These are phyloP conservation scores for Candida wancherniae DNA, from an alignment of 805 yeast genomes.

Conservation along the genomic window DNA sequence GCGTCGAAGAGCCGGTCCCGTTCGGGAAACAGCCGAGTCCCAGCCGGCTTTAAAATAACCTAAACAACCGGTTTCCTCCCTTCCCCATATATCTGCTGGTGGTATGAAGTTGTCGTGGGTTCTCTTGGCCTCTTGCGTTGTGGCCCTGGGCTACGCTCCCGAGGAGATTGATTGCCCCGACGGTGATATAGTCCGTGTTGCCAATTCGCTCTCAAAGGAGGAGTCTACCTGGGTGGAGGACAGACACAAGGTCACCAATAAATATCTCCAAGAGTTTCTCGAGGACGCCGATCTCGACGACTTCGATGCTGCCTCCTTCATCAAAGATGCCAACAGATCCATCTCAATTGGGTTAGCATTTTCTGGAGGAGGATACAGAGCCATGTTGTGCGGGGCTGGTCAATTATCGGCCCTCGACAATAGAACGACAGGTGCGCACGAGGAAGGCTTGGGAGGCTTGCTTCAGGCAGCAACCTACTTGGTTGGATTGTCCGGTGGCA, in stretches of 20 bases:
- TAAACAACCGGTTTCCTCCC: too few relatives aligned
- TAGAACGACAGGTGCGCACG: conserved; percentile 42
- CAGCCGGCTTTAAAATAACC: too few relatives aligned
- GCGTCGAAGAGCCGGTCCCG: too few relatives aligned
- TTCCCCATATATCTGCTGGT: too few relatives aligned
- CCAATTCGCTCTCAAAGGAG: conserved; percentile 8
- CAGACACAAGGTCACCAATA: conserved; percentile 37
- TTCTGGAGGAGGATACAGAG: conserved; percentile 89
- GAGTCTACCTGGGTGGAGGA: conserved; percentile 15
- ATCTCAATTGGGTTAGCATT: conserved; percentile 54
- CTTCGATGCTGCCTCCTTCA: conserved; percentile 42
- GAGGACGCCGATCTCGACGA: conserved; percentile 42
- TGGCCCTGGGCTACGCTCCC: conserved; percentile 18
- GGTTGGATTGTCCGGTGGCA: conserved; percentile 32
- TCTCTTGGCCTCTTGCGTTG: conserved; percentile 12
- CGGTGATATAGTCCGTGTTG: conserved; percentile 11
- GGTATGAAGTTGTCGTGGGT: conserved; percentile 9
- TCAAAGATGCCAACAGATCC: conserved; percentile 28
- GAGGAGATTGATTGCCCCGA: conserved; percentile 14
- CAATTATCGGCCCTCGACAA: conserved; percentile 74
- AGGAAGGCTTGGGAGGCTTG: conserved; percentile 18
- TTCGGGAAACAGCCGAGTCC: too few relatives aligned
- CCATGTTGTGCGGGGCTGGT: conserved; percentile 86
- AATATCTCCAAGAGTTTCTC: conserved; percentile 43
- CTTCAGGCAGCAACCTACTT: conserved; percentile 19